Evolutionary conservation across 495 filamentous ascomycete species (phyloP).

Genomic region (Trichoderma reesei): DNA sequence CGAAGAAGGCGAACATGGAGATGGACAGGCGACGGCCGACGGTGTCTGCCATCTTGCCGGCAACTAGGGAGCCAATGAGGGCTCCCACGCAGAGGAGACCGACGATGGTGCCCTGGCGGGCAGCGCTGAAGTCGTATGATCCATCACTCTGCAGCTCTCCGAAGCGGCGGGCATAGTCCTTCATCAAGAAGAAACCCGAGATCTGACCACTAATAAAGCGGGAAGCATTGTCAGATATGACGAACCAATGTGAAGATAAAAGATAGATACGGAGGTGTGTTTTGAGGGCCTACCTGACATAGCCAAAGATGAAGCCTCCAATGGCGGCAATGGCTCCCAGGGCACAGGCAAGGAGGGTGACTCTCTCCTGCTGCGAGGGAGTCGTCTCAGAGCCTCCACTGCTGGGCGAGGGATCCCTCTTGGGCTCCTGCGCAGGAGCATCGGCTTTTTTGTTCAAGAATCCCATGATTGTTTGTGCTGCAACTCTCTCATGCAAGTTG

Average conservation of each 20-base stretch:
- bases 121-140: conserved; percentile 33
- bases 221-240: conserved; percentile 3
- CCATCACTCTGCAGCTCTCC: conserved; percentile 23
- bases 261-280: too few species aligned
- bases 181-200: conserved; percentile 53
- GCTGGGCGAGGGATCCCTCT: background rate
- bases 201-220: conserved; percentile 28
- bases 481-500: too few species aligned
- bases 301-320: conserved; percentile 76
- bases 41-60: conserved; percentile 45
- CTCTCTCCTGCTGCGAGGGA: conserved; percentile 15
- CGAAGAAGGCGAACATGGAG: conserved; percentile 49
- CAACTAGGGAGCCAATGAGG: conserved; percentile 56
- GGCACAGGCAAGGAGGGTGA: conserved; percentile 30
- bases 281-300: conserved; percentile 46
- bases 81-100: conserved; percentile 56
- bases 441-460: background rate
- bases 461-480: background rate
- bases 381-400: background rate
- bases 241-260: background rate
- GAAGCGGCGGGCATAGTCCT: conserved; percentile 41
- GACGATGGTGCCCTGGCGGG: conserved; percentile 44
- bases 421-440: background rate
- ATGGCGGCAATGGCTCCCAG: conserved; percentile 47
- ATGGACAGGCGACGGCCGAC: conserved; percentile 39